These are phyloP conservation scores for Collybia sordida DNA, from an alignment of 768 basidiomycete species.

Conservation along the genomic window DNA sequence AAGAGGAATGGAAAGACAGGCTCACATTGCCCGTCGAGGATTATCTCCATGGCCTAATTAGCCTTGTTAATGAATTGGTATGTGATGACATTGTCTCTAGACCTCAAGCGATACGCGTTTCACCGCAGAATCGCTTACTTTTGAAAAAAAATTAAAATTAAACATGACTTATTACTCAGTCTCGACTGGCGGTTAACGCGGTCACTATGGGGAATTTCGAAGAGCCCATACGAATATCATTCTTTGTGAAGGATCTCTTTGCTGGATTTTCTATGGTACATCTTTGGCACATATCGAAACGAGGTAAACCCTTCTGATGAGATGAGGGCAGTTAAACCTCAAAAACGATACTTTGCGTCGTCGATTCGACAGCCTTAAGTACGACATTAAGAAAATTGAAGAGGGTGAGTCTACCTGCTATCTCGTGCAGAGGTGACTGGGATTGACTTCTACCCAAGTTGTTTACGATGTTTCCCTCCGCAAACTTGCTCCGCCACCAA, in stretches of 20 bases:
- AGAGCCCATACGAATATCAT: conserved; percentile 73
- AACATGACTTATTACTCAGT: conserved; percentile 37
- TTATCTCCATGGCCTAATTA: conserved; percentile 80
- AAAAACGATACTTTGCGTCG: conserved; percentile 78
- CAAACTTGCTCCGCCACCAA: conserved; percentile 41
- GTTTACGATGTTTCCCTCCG: conserved; percentile 85
- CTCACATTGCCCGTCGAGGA: conserved; percentile 70
- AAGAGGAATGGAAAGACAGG: conserved; percentile 67
- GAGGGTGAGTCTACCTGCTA: conserved; percentile 52
- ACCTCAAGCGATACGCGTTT: background rate
- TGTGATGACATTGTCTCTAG: conserved; percentile 16
- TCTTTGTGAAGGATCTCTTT: conserved; percentile 79
- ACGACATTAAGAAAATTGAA: conserved; percentile 87
- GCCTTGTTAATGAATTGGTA: conserved; percentile 78
- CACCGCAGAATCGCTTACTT: too few relatives aligned
- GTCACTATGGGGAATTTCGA: conserved; percentile 84
- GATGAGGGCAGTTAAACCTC: conserved; percentile 60
- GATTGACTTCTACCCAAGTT: conserved; percentile 43
- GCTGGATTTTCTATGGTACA: conserved; percentile 83
- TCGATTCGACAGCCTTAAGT: conserved; percentile 80
- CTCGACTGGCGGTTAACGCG: conserved; percentile 74
- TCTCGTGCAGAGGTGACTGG: conserved; percentile 4
- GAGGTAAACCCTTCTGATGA: background rate
- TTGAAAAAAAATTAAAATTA: background rate
- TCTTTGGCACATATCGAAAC: background rate